A percentile compares a stretch with the other conserved stretches of the same genome.
phyloP scores from a whole-genome alignment of 148 eudicot genomes.

The Rhododendron vialii region DNA sequence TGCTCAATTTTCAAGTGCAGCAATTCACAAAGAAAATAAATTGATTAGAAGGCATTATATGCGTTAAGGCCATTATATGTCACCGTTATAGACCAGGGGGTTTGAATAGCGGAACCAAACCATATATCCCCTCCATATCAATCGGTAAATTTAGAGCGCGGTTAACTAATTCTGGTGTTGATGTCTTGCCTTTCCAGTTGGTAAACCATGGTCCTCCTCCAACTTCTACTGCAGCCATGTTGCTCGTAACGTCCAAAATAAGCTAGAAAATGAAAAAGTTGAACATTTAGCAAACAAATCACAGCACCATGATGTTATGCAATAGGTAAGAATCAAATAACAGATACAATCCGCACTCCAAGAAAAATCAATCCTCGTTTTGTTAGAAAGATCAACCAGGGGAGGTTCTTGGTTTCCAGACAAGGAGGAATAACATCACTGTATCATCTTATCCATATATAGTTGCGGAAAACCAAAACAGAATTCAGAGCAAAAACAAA shows the following conservation, averaged over 20 bases:
- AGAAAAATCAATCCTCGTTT: neutral
- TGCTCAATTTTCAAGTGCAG: neutral
- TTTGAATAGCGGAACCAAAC: constrained; percentile 59
- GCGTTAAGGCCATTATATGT: neutral
- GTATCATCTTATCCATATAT: neutral
- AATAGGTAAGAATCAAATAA: neutral
- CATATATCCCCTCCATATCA: constrained; percentile 56
- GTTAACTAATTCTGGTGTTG: constrained; percentile 52
- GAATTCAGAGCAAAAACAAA: neutral
- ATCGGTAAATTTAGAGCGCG: constrained; percentile 60
- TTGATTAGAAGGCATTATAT: neutral
- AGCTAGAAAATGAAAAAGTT: constrained; percentile 32
- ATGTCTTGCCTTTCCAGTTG: constrained; percentile 66
- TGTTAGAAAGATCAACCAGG: neutral
- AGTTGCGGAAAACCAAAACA: neutral
- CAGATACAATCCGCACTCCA: neutral
- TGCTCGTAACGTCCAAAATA: constrained; percentile 76
- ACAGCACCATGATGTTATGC: neutral
- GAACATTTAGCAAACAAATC: neutral
- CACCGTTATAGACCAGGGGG: constrained; percentile 67
- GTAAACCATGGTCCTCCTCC: constrained; percentile 95
- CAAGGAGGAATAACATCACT: neutral
- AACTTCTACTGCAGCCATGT: constrained; percentile 83
- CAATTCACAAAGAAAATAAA: neutral
- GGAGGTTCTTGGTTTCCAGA: neutral